Base-by-base conservation (phyloP, 495 filamentous ascomycete species). In the Aspergillus sparsus region DNA sequence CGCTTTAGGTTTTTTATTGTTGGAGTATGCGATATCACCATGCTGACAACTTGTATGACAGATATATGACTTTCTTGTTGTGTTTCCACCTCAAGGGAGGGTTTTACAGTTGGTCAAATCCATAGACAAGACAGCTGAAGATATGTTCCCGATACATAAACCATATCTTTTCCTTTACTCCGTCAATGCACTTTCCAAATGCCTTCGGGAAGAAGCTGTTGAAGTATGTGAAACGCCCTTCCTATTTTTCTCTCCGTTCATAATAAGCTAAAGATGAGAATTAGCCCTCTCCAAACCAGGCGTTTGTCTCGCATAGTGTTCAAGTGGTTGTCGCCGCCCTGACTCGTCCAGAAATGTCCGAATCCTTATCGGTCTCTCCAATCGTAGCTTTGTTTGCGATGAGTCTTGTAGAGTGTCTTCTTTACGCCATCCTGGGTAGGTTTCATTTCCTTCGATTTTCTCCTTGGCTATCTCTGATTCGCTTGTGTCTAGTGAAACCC, bases 121-220 rank as follows among this genome's bases (percentile, higher is more conserved):
- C 3, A 74, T 80, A 7, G 71, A 70, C 5, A 78, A 73, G 18
- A 74, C 81, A 6, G 82, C 85, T 51, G 71, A 75, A 36, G 79
- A 84, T 8, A 71, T 89, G 16, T 92, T 93, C 62, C 89, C 89
- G 4, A 74, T 83, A 9, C 78, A 82, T 11, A 85, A 87, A 46
- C 89, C 90, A 6, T 93, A 85, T 71, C 88, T 87, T 55, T 85
- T 84, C 5, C 72, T 93, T 5, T 95, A 95, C 73, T 89, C 87
- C 9, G 70, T 91, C 0, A 80, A 88, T 66, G 82, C 86, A 8
- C 74, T 95, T 33, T 78, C 74, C 49, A 71, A 60, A 32, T 83
- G 71, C 68, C 76, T 85, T 51, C 71, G 77, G 31, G 79, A 78
- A 36, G 74, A 80, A 66, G 64, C 68, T 36, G 41, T 73, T 7